These are phyloP conservation scores for Fusarium armeniacum DNA, from an alignment of 2,329 filamentous ascomycete species.

Conservation along the genomic window DNA sequence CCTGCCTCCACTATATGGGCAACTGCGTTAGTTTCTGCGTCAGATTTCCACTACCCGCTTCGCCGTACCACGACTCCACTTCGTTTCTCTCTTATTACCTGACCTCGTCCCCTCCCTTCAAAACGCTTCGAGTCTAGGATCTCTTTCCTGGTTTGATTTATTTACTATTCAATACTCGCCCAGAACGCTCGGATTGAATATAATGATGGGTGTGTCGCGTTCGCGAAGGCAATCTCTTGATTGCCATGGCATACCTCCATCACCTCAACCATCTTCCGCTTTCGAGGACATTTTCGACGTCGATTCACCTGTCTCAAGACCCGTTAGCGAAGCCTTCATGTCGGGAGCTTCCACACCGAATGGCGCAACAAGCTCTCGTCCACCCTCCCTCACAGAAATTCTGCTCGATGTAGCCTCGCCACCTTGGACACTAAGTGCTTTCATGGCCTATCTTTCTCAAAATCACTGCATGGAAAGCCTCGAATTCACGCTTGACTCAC, in stretches of 20 bases:
- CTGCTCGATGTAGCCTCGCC: constrained; percentile 86
- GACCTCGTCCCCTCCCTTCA: constrained; percentile 38
- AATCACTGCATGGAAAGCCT: constrained; percentile 97
- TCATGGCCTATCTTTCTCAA: constrained; percentile 96
- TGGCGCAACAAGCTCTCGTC: constrained; percentile 53
- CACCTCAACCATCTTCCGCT: constrained; percentile 61
- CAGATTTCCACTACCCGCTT: constrained; percentile 40
- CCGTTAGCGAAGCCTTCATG: constrained; percentile 63
- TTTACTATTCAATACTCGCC: constrained; percentile 30
- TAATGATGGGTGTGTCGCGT: constrained; percentile 63
- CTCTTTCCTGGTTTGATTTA: constrained; percentile 21
- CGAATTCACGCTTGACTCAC: constrained; percentile 95
- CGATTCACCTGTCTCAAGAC: constrained; percentile 61
- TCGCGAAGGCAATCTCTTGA: constrained; percentile 61
- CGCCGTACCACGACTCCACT: constrained; percentile 36
- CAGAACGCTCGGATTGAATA: constrained; percentile 42
- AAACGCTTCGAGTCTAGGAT: constrained; percentile 27
- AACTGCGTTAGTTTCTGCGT: constrained; percentile 41
- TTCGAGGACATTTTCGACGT: constrained; percentile 63
- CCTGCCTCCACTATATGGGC: constrained; percentile 42
- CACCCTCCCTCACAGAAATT: constrained; percentile 86
- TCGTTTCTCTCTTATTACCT: constrained; percentile 43
- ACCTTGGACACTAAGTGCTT: constrained; percentile 91
- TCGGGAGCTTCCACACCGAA: constrained; percentile 58
- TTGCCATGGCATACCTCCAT: constrained; percentile 59